Conservation (phyloP, 1,284 basidiomycete genomes). For the Rhodotorula sp. region DNA sequence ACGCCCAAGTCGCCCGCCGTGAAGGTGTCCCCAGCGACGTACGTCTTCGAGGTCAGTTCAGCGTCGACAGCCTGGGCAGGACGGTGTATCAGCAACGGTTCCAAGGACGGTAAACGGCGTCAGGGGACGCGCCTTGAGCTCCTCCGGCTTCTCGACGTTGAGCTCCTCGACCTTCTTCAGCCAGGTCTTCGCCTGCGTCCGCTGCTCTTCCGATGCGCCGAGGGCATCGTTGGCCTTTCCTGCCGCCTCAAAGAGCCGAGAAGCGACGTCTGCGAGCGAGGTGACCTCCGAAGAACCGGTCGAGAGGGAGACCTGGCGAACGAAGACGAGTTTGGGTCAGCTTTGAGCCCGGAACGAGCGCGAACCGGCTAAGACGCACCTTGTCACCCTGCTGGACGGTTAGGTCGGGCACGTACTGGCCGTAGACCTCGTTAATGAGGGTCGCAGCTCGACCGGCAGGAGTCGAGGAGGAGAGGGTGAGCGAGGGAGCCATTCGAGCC, state of each 20-base stretch:
- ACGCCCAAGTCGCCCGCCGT: slow-evolving; percentile 83
- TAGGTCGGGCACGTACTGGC: slow-evolving; percentile 28
- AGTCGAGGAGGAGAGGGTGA: slow-evolving; percentile 14
- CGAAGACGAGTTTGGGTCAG: background rate
- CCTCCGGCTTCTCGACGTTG: slow-evolving; percentile 7
- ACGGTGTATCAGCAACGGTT: slow-evolving; percentile 7
- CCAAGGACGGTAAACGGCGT: too few species aligned
- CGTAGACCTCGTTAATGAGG: slow-evolving; percentile 35
- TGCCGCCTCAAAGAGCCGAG: slow-evolving; percentile 35
- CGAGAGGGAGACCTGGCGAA: slow-evolving; percentile 19
- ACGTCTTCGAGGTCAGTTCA: slow-evolving; percentile 73
- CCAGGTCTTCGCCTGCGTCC: slow-evolving; percentile 22
- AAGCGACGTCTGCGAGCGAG: slow-evolving; percentile 22
- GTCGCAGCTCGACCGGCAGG: slow-evolving; percentile 19
- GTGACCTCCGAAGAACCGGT: slow-evolving; percentile 9
- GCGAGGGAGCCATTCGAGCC: background rate
- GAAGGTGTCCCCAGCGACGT: slow-evolving; percentile 69
- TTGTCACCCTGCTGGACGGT: slow-evolving; percentile 25
- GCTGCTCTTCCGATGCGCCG: slow-evolving; percentile 28
- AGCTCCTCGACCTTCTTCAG: slow-evolving; percentile 24
- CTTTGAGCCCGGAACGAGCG: background rate
- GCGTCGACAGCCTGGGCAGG: slow-evolving; percentile 65
- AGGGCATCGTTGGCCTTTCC: slow-evolving; percentile 41
- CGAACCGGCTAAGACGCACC: slow-evolving; percentile 7
- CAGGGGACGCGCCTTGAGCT: slow-evolving; percentile 22